Evolutionary conservation across 2,329 filamentous ascomycete genomes (phyloP).

Genomic region (Fusarium dimerum): DNA sequence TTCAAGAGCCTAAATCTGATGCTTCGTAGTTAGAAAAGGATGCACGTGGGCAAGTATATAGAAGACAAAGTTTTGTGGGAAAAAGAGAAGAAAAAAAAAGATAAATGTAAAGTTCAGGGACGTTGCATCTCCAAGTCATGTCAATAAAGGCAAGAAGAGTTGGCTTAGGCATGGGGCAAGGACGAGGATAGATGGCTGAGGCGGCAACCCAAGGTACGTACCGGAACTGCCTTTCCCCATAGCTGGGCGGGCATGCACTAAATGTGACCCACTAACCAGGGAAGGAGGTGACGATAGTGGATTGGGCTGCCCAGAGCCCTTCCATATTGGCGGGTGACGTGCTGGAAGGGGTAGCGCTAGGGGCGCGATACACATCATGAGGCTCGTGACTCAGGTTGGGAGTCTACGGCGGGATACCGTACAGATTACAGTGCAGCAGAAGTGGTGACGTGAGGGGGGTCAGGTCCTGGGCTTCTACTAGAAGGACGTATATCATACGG

Average conservation of each 20-base stretch:
- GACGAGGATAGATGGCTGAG: conserved; percentile 26
- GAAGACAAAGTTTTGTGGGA: background rate
- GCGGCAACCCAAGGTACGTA: conserved; percentile 19
- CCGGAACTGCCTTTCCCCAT: background rate
- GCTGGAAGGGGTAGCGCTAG: conserved; percentile 14
- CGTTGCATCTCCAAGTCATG: conserved; percentile 9
- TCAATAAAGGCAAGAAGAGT: conserved; percentile 8
- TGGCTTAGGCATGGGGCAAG: conserved; percentile 18
- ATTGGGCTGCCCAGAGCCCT: background rate
- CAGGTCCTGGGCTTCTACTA: conserved; percentile 5
- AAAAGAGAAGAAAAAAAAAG: background rate
- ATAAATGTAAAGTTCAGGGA: conserved; percentile 2
- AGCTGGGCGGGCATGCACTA: too few relatives aligned
- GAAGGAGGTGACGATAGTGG: background rate
- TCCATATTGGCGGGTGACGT: conserved; percentile 7
- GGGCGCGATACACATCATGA: conserved; percentile 12
- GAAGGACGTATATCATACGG: conserved; percentile 9
- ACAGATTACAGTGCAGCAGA: background rate
- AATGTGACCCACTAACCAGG: background rate
- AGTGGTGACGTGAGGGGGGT: conserved; percentile 16
- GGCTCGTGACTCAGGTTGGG: conserved; percentile 21
- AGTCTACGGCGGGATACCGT: background rate
- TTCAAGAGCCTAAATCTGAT: background rate
- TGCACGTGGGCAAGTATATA: background rate
- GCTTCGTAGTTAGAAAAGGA: background rate